A percentile compares a stretch with the other conserved stretches of the same genome.
These are phyloP conservation scores for Mycena latifolia DNA, from an alignment of 768 basidiomycete genomes.

Conservation along the genomic window DNA sequence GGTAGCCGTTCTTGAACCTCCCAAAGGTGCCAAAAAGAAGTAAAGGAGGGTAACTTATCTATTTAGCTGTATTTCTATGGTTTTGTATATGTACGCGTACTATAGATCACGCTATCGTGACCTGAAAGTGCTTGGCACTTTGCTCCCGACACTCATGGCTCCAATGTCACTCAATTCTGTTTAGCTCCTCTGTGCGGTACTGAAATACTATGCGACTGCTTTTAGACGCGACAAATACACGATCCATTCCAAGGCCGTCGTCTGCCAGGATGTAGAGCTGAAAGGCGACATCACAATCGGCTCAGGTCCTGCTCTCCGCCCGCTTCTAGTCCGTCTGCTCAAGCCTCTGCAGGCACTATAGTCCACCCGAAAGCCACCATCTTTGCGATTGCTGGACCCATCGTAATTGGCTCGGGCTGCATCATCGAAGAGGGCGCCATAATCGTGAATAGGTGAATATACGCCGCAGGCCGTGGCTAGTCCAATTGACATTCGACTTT, in stretches of 20 bases:
- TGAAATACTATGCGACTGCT: constrained; percentile 13
- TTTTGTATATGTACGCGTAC: background rate
- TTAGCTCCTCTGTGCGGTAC: background rate
- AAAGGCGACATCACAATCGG: constrained; percentile 96
- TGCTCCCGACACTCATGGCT: constrained; percentile 34
- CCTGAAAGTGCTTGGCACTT: no score
- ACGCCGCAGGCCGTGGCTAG: background rate
- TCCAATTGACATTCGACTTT: background rate
- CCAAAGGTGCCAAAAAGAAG: constrained; percentile 25
- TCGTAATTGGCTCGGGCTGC: constrained; percentile 88
- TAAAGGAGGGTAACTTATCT: background rate
- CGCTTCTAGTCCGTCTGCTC: constrained; percentile 1
- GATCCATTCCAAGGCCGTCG: constrained; percentile 91
- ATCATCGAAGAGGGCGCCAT: constrained; percentile 94
- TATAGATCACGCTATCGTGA: constrained; percentile 11
- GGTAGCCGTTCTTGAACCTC: background rate
- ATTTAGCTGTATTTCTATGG: background rate
- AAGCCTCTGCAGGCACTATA: constrained; percentile 70
- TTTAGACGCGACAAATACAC: constrained; percentile 88
- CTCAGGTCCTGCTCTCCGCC: constrained; percentile 59
- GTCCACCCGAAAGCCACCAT: constrained; percentile 96
- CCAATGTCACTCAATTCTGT: constrained; percentile 39
- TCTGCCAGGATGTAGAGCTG: constrained; percentile 94
- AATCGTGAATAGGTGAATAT: constrained; percentile 82
- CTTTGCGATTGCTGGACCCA: constrained; percentile 91